Base-by-base conservation (phyloP, 768 basidiomycete species). In the Xerocomellus chrysenteron region DNA sequence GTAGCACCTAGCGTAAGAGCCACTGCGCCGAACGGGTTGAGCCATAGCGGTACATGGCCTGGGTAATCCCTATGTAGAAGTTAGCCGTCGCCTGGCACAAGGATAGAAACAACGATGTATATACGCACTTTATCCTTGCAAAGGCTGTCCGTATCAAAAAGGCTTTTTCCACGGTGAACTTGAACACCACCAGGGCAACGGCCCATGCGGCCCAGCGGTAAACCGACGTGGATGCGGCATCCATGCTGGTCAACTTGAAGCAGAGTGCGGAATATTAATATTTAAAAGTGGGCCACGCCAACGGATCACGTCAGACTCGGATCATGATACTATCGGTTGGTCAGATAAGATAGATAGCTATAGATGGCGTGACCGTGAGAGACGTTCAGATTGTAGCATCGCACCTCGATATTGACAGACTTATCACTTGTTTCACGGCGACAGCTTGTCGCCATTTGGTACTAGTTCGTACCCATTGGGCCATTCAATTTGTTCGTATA, bases 11-110 rank as follows among this genome's bases (percentile, higher is more conserved):
- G 1, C 0, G 69, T 39, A 7, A 75, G 40, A 5, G 73, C 49
- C 0, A 66, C 1, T 9, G 67, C 17, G 4, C 68, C 61, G 42
- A 75, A 72, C 0, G 79, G 77, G 40, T 71, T 58, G 21, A 78
- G 1, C 73, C 72, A 74, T 51, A 64, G 36, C 10, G 51, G 2
- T 26, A 32, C 9, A 4, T 53, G 56, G 2, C 70, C 68, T 5
- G 69, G 70, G 41, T 2, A 60, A 39, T 56, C 47, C 30, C 68
- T 68, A 19, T 24, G n/a, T 3, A 10, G 19, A 42, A 11, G 26
- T 46, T n/a, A 44, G 21, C 13, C 14, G 5, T 28, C 6, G 28
- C 28, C 28, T 6, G 10, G 24, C 0, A 21, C 16, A 16, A 14
- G 10, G 10, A 19, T 6, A 21, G 17, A 33, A 35, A 41, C 5